Conservation (phyloP, 805 yeast species). For the Torulaspora microellipsoides region DNA sequence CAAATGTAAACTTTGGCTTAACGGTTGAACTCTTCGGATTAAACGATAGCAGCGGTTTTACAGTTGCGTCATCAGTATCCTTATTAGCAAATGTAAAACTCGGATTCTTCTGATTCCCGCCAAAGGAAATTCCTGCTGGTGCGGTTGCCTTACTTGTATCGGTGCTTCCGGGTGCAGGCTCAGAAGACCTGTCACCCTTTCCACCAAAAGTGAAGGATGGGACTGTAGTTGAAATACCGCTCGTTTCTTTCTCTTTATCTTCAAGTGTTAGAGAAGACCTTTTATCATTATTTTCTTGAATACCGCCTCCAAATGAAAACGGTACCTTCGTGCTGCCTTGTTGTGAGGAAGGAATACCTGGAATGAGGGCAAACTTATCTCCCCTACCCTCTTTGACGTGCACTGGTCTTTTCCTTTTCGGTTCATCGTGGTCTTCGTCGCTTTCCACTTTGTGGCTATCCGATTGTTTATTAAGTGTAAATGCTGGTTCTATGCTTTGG, state of each 20-base stretch:
- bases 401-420: constrained; percentile 8
- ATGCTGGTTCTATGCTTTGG: no score
- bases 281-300: background rate
- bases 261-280: constrained; percentile 1
- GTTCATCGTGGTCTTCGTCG: constrained; percentile 6
- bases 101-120: constrained; percentile 4
- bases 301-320: background rate
- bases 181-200: background rate
- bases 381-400: background rate
- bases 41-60: background rate
- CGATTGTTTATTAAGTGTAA: no score
- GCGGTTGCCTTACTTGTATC: background rate
- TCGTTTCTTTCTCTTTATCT: background rate
- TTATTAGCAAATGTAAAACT: constrained; percentile 13
- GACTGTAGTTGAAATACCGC: background rate
- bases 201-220: constrained; percentile 12
- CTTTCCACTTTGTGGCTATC: background rate
- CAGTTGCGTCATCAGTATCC: background rate
- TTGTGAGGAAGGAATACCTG: no score
- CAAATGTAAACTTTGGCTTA: constrained; percentile 12
- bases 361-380: no score
- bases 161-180: constrained; percentile 3
- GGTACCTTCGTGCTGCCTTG: no score
- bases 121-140: background rate
- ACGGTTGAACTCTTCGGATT: background rate